These are phyloP conservation scores for Cyphellophora europaea DNA, from an alignment of 2,329 filamentous ascomycete genomes.

Conservation along the genomic window DNA sequence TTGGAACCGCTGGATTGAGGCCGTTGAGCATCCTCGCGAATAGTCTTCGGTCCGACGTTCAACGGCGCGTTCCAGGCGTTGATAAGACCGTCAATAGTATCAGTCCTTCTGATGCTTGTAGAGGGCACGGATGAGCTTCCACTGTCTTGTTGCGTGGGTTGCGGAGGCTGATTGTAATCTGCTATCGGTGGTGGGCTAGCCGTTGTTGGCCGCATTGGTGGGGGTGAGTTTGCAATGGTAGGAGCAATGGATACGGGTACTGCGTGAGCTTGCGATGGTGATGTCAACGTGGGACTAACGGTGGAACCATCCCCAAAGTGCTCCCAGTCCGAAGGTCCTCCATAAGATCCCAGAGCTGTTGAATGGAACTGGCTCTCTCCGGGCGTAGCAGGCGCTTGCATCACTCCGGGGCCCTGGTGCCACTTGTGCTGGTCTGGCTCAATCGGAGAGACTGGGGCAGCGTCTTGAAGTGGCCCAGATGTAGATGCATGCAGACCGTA, in stretches of 20 bases:
- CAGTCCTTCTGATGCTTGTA: conserved; percentile 17
- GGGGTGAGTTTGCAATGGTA: too few species aligned
- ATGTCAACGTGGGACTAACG: not conserved
- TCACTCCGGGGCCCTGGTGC: conserved; percentile 1
- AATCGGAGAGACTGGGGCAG: conserved; percentile 16
- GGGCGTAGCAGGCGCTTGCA: conserved; percentile 16
- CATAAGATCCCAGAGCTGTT: conserved; percentile 27
- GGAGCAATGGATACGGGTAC: too few species aligned
- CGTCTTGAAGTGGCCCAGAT: conserved; percentile 1
- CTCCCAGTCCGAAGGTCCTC: conserved; percentile 40
- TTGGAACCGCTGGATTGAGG: not conserved
- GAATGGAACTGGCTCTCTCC: conserved; percentile 3
- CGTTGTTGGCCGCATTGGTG: too few species aligned
- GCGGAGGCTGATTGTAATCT: too few species aligned
- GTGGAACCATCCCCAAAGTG: conserved; percentile 18
- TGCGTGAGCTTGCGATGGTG: too few species aligned
- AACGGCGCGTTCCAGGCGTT: conserved; percentile 32
- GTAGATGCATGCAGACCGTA: not conserved
- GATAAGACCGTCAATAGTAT: conserved; percentile 35
- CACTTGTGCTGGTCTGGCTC: conserved; percentile 5
- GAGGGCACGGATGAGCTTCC: conserved; percentile 1
- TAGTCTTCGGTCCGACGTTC: conserved; percentile 1
- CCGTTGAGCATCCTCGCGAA: not conserved
- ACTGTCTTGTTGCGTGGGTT: too few species aligned
- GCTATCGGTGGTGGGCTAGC: too few species aligned